These are phyloP conservation scores for Vaccinium macrocarpon DNA, from an alignment of 148 eudicot species.

Conservation along the genomic window DNA sequence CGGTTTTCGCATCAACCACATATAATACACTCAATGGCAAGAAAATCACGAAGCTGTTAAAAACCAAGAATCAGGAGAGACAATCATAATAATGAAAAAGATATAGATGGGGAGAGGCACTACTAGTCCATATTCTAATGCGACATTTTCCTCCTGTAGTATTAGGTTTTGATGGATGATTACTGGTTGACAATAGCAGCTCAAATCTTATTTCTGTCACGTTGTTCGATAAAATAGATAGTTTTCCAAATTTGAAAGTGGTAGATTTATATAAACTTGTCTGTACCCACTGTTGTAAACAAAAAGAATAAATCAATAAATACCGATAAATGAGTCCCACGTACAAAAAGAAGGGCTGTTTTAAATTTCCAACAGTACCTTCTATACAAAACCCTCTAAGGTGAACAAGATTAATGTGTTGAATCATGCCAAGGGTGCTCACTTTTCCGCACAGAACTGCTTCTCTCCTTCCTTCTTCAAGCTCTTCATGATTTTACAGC, in stretches of 20 bases:
- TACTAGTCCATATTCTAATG: too few relatives aligned
- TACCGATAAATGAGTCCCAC: neutral
- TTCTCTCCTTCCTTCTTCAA: conserved; percentile 1
- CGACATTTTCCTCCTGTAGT: too few relatives aligned
- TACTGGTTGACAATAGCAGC: too few relatives aligned
- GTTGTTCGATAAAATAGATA: too few relatives aligned
- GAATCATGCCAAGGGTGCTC: neutral
- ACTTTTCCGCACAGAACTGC: neutral
- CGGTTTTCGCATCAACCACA: neutral
- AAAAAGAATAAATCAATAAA: too few relatives aligned
- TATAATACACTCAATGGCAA: neutral
- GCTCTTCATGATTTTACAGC: neutral
- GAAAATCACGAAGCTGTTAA: neutral
- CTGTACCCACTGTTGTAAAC: too few relatives aligned
- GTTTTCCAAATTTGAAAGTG: too few relatives aligned
- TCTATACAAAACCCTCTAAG: neutral
- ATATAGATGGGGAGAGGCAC: too few relatives aligned
- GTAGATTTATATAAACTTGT: too few relatives aligned
- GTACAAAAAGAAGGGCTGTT: neutral
- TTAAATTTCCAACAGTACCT: neutral
- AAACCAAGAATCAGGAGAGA: neutral
- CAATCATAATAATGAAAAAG: too few relatives aligned
- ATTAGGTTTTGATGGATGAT: too few relatives aligned
- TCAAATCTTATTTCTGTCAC: too few relatives aligned
- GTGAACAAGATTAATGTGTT: neutral